These are phyloP conservation scores for Cercophora sp. DNA, from an alignment of 495 filamentous ascomycete genomes.

Conservation along the genomic window DNA sequence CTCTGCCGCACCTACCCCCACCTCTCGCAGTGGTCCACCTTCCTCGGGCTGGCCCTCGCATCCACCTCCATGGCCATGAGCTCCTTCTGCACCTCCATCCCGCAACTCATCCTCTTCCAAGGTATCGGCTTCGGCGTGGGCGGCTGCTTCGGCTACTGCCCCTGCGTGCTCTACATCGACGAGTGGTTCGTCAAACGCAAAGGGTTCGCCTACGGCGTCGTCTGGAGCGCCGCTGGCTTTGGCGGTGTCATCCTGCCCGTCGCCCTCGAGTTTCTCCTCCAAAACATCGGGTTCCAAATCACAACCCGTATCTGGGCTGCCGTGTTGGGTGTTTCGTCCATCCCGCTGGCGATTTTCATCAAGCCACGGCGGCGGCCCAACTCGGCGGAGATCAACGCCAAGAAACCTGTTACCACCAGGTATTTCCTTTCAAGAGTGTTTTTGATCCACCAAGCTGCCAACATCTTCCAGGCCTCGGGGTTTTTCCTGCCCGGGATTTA, in stretches of 20 bases:
- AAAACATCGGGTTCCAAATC: conserved; percentile 50
- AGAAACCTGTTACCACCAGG: too few relatives aligned
- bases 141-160: conserved; percentile 44
- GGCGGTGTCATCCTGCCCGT: conserved; percentile 44
- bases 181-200: conserved; percentile 54
- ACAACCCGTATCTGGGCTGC: conserved; percentile 51
- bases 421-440: conserved; percentile 50
- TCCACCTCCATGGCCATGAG: conserved; percentile 40
- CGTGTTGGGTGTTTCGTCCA: conserved; percentile 41
- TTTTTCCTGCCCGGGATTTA: conserved; percentile 67
- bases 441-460: conserved; percentile 49
- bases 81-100: conserved; percentile 42
- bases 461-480: conserved; percentile 58
- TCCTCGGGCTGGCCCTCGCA: conserved; percentile 37
- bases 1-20: conserved; percentile 29
- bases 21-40: conserved; percentile 28
- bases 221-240: conserved; percentile 46
- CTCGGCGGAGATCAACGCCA: conserved; percentile 34
- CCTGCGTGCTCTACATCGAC: conserved; percentile 48
- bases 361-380: conserved; percentile 37
- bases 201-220: conserved; percentile 55
- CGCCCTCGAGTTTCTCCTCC: conserved; percentile 48
- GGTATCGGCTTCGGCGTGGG: conserved; percentile 51
- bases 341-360: conserved; percentile 54
- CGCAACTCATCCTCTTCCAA: conserved; percentile 49